Evolutionary conservation across 768 basidiomycete species (phyloP), one percentile per base, ranked within the genome.

Genomic region (Lentinula detonsa): DNA sequence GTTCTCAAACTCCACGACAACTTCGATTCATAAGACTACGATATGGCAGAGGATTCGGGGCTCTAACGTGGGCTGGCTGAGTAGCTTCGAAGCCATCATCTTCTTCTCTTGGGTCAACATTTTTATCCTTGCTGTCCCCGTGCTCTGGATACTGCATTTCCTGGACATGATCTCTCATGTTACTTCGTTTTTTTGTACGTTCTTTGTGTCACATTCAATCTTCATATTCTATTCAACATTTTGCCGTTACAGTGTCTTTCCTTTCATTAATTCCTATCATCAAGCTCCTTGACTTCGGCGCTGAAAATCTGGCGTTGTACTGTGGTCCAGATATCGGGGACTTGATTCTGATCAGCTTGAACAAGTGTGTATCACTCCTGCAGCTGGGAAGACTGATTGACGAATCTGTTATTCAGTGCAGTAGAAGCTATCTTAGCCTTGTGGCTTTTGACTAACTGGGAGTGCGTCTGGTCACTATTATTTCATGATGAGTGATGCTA

Each of bases 391-490:
- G 6, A n/a, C 40, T 59, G 61, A 42, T 49, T 62, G 48, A 43
- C 21, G 13, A 34, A n/a, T 13, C 33, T 21, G 31, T 18, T 59
- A 4, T 5, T 18, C 55, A 84, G 82, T 61, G 72, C 76, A 6
- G 76, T 83, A 0, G 83, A 84, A 69, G 80, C 77, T 0, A 76
- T 76, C 4, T 67, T 84, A 2, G 80, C 81, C 2, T 76, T 85
- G 45, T 71, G 80, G 39, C 71, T 84, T 15, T 66, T 84, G 48
- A 57, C 63, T 13, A 72, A 74, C 62, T 83, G 81, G 79, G 73
- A 83, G 79, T 81, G 76, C 18, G 61, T 61, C 10, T n/a, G 4
- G 40, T 45, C 18, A 28, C 45, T 46, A 40, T 34, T 2, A 23
- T 23, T 23, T 5, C 9, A 21, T n/a, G 16, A 11, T 15, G 9